Conservation (phyloP, 192 early-diverging fungal genomes). For the Coemansia sp. region DNA sequence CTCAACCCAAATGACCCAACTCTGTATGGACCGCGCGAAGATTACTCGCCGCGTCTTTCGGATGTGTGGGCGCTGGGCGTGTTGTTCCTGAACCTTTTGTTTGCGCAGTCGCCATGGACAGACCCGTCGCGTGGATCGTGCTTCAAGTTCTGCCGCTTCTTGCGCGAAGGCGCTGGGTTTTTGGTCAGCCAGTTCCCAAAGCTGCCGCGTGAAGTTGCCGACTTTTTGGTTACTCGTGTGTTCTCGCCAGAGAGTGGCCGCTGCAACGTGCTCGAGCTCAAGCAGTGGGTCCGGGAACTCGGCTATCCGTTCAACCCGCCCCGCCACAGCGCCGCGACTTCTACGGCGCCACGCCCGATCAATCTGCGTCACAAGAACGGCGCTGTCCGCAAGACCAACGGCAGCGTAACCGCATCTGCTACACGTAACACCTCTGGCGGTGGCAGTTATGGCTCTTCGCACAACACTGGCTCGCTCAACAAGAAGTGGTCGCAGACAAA, state of each 20-base stretch:
- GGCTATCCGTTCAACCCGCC: slow-evolving; percentile 39
- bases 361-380: slow-evolving; percentile 21
- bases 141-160: slow-evolving; percentile 62
- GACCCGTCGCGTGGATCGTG: slow-evolving; percentile 62
- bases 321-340: neutral
- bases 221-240: slow-evolving; percentile 61
- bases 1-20: slow-evolving; percentile 52
- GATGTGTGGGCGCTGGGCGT: slow-evolving; percentile 77
- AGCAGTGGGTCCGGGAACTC: slow-evolving; percentile 54
- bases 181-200: slow-evolving; percentile 61
- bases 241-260: slow-evolving; percentile 61
- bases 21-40: slow-evolving; percentile 51
- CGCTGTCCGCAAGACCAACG: slow-evolving; percentile 14
- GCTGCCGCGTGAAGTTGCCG: slow-evolving; percentile 58
- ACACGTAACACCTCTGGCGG: neutral
- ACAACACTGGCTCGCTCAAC: slow-evolving; percentile 17
- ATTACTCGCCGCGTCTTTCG: slow-evolving; percentile 63
- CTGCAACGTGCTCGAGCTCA: slow-evolving; percentile 55
- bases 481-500: slow-evolving; percentile 39
- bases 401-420: neutral
- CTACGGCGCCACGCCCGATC: slow-evolving; percentile 8
- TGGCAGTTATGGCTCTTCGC: neutral
- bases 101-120: slow-evolving; percentile 72
- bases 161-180: slow-evolving; percentile 61
- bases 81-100: slow-evolving; percentile 69